These are phyloP conservation scores for Gossypium davidsonii DNA, from an alignment of 441 rosid species.

Conservation along the genomic window DNA sequence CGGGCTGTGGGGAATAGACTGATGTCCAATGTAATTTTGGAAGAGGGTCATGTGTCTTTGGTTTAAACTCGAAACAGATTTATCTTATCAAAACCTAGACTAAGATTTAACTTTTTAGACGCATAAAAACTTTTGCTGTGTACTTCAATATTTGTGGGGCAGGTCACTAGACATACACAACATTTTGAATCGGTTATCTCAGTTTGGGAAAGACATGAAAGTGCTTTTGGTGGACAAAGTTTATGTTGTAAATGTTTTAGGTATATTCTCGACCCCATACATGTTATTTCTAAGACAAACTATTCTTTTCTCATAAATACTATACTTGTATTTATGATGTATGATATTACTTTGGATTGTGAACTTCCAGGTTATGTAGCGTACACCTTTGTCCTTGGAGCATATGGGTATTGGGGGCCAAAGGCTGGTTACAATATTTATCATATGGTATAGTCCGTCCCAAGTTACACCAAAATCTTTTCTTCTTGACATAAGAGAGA, in stretches of 20 bases:
- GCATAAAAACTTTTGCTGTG: neutral
- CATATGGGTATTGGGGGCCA: slow-evolving; percentile 77
- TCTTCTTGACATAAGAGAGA: neutral
- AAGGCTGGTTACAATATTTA: slow-evolving; percentile 74
- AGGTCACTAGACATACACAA: slow-evolving; percentile 26
- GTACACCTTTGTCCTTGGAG: slow-evolving; percentile 67
- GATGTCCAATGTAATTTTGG: neutral
- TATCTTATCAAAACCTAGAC: neutral
- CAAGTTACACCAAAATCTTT: neutral
- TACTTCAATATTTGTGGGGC: slow-evolving; percentile 8
- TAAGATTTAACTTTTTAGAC: neutral
- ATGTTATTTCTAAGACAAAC: neutral
- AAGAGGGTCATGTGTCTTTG: neutral
- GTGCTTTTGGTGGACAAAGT: slow-evolving; percentile 45
- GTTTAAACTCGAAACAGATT: neutral
- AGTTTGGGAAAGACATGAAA: slow-evolving; percentile 45
- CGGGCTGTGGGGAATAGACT: neutral
- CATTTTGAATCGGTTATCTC: slow-evolving; percentile 28
- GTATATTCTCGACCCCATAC: slow-evolving; percentile 22
- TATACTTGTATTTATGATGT: neutral
- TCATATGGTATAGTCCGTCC: slow-evolving; percentile 39
- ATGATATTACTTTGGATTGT: neutral
- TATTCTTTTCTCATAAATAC: neutral
- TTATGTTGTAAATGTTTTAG: slow-evolving; percentile 51
- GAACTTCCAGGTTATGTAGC: slow-evolving; percentile 48